phyloP scores from a whole-genome alignment of 495 filamentous ascomycete species.

The Neurospora sp. region DNA sequence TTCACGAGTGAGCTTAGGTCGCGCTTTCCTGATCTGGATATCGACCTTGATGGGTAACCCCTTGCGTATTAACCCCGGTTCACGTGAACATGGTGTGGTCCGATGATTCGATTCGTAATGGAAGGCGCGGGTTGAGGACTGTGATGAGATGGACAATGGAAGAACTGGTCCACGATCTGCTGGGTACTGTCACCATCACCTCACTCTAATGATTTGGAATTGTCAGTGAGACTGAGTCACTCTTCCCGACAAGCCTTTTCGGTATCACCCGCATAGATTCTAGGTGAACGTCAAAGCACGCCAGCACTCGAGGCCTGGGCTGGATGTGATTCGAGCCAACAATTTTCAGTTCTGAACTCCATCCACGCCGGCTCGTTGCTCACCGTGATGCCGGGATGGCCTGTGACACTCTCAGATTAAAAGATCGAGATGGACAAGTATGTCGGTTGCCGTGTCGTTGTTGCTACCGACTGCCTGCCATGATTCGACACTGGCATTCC shows the following conservation, averaged over 20 bases:
- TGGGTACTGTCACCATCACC: background rate
- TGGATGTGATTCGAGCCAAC: background rate
- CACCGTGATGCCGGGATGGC: background rate
- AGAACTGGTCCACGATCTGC: background rate
- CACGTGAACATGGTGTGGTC: background rate
- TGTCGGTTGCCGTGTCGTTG: background rate
- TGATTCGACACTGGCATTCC: background rate
- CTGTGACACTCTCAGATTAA: background rate
- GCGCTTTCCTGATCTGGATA: background rate
- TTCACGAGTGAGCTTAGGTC: background rate
- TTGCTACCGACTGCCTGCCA: background rate
- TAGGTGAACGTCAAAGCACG: background rate
- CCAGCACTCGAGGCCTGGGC: background rate
- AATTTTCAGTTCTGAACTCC: background rate
- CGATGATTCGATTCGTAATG: background rate
- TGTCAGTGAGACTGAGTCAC: background rate
- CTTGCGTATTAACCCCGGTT: background rate
- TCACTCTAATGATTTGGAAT: background rate
- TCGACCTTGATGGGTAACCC: background rate
- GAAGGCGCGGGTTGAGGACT: background rate
- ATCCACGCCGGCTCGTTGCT: background rate
- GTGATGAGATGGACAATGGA: background rate
- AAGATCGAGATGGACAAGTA: background rate
- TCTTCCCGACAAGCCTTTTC: background rate
- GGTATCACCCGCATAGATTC: background rate